These are phyloP conservation scores for Climacium dendroides DNA, from an alignment of 225 moss, liverwort and hornwort genomes.

Conservation along the genomic window DNA sequence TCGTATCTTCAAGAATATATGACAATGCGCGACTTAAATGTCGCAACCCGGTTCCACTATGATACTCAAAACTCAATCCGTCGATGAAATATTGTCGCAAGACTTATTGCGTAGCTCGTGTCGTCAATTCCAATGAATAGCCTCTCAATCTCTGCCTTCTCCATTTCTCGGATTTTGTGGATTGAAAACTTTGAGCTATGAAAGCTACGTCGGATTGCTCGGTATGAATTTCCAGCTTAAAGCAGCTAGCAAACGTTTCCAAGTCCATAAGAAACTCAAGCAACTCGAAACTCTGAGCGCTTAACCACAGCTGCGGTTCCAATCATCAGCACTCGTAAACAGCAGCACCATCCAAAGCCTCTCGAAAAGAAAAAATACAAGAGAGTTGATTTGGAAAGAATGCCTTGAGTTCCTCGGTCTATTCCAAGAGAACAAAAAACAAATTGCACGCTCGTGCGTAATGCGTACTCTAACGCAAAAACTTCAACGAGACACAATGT, in stretches of 20 bases:
- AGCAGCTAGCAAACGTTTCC: neutral
- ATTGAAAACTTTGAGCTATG: neutral
- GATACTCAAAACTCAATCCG: neutral
- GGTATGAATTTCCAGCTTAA: neutral
- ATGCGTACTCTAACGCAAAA: neutral
- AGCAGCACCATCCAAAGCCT: neutral
- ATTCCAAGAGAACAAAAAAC: neutral
- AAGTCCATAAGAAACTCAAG: conserved; percentile 5
- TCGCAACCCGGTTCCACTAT: neutral
- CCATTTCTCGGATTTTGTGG: neutral
- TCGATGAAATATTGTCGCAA: neutral
- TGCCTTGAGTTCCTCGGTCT: neutral
- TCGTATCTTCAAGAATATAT: neutral
- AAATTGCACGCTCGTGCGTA: neutral
- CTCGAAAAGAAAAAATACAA: neutral
- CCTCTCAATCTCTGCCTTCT: neutral
- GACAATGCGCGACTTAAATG: neutral
- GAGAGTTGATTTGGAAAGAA: neutral
- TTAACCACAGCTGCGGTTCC: neutral
- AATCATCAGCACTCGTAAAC: neutral
- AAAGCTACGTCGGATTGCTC: neutral
- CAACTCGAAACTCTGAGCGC: neutral
- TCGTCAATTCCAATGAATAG: neutral
- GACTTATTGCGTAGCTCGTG: neutral
- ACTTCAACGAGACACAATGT: neutral